phyloP scores from a whole-genome alignment of 1,139 yeast species.

The Blastobotrys buckinghamii region DNA sequence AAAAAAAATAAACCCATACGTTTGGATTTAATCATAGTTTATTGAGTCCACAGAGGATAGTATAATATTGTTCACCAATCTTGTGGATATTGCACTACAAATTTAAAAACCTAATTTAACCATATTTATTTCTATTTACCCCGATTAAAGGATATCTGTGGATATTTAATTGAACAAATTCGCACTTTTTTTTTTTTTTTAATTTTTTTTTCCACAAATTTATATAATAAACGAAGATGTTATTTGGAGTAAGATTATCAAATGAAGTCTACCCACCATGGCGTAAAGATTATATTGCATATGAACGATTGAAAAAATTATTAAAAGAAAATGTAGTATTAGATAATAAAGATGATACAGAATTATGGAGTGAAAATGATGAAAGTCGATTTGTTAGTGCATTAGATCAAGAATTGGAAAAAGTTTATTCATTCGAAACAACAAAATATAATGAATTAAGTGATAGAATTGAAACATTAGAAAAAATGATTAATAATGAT shows the following conservation, averaged over 20 bases:
- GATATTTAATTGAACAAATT: no score
- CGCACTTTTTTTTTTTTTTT: slow-evolving; percentile 1
- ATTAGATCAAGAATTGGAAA: slow-evolving; percentile 82
- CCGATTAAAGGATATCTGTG: no score
- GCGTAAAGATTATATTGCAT: slow-evolving; percentile 76
- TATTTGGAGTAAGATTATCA: slow-evolving; percentile 78
- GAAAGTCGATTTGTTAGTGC: slow-evolving; percentile 76
- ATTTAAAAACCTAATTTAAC: no score
- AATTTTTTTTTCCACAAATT: neutral
- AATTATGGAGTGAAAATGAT: slow-evolving; percentile 68
- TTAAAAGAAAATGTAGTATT: slow-evolving; percentile 69
- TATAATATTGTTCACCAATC: no score
- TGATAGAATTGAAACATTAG: slow-evolving; percentile 58
- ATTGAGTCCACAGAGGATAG: no score
- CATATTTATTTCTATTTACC: no score
- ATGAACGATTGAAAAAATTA: slow-evolving; percentile 70
- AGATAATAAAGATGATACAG: slow-evolving; percentile 25
- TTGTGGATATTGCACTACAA: no score
- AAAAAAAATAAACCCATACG: no score
- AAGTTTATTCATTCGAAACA: slow-evolving; percentile 84
- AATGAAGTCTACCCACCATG: slow-evolving; percentile 84
- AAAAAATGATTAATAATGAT: slow-evolving; percentile 38
- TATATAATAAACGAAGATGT: slow-evolving; percentile 41
- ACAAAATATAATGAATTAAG: slow-evolving; percentile 65
- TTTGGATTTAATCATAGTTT: no score